Base-by-base conservation (phyloP, 2,329 filamentous ascomycete species). In the Hymenoscyphus albidus region DNA sequence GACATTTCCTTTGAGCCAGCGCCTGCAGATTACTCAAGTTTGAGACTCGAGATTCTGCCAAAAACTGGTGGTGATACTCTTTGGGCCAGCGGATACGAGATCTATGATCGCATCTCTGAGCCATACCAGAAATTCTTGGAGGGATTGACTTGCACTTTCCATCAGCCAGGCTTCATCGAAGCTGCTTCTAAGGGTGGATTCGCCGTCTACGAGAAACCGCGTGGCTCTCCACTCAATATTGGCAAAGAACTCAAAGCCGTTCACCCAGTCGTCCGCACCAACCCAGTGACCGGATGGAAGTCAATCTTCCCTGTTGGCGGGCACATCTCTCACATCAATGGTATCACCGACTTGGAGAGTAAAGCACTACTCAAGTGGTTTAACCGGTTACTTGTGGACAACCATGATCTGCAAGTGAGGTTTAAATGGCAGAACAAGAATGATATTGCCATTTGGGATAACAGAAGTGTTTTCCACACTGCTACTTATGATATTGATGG, bases 51-150 rank as follows among this genome's bases (percentile, higher is more conserved):
- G 13, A 55, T 59, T 4, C 56, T 65, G 22, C 70, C 63, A 16
- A 65, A 64, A 38, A 67, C 68, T 3, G 68, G 68, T 1, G 68
- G 68, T 10, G 81, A 83, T 74, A 88, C 87, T 0, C 80, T 89
- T 4, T 90, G 86, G 86, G 87, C 86, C 0, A 86, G 83, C 0
- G 86, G 85, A 0, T 89, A 89, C 71, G 86, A 90, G 70, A 76
- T 88, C 9, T 90, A 88, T 71, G 87, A 90, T 70, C 82, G 85
- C 31, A 79, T 90, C 64, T 85, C 82, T 2, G 76, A 78, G 1
- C 78, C 83, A 0, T 83, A 84, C 63, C 84, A 84, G 65, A 77
- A 77, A 48, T 88, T 88, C 73, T 78, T 88, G 31, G 85, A 89
- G 62, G 75, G 76, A 0, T 74, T 88, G n/a, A 88, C 84, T 0